Base-by-base conservation (phyloP, 1,284 basidiomycete species). In the Cryptococcus floricola region DNA sequence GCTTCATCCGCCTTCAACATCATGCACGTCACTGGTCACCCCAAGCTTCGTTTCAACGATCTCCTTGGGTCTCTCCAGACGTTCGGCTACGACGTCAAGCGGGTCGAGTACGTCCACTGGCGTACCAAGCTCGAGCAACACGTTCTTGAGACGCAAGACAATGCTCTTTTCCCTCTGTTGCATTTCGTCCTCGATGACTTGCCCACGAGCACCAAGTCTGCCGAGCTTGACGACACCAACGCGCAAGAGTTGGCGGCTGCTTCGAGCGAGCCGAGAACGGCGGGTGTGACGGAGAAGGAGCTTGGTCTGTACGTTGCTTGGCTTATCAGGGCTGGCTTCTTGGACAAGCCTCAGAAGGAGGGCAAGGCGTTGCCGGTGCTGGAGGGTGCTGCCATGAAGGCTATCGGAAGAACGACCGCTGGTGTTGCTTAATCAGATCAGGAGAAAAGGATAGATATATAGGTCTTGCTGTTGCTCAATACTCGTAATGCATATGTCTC, bases 101-200 rank as follows among this genome's bases (percentile, higher is more conserved):
- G 84, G 61, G 87, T 87, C 68, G 95, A 97, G 71, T 98, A 98
- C 79, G 78, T 98, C 50, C 80, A 87, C 5, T 98, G 96, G 96
- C 83, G 96, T 47, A 84, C 88, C 28, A 85, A 85, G 72, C 84
- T 99, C 56, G 96, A 99, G 77, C 88, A 90, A 68, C 94, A 98
- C 74, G 94, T 97, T 48, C 86, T 98, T 80, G 87, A 91, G 61
- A 84, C 84, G 19, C 87, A 94, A 78, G 93, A 97, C 77, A 98
- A 98, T 65, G 96, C 96, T 2, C 81, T 99, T 43, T 98, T 97
- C 84, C 96, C 96, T 3, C 80, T 99, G 12, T 82, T 98, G 25
- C 94, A 98, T 78, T 98, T 97, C 69, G 96, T 98, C 19, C 80
- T 98, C 19, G 95, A 98, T 73, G 96, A 98, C 76, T 81, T 99